These are phyloP conservation scores for Lepidium aucheri DNA, from an alignment of 345 rosid genomes.

Conservation along the genomic window DNA sequence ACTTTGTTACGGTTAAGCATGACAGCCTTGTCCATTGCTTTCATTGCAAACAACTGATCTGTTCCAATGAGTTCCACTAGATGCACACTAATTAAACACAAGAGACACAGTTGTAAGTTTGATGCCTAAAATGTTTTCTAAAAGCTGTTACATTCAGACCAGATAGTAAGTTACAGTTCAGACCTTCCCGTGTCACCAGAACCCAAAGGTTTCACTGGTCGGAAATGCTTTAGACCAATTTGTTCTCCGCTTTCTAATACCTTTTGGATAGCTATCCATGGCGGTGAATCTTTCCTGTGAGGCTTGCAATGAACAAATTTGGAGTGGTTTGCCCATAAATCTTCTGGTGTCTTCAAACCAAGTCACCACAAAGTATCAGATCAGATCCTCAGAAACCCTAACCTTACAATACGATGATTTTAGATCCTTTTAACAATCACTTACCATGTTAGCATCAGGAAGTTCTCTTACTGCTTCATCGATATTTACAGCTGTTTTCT, in stretches of 20 bases:
- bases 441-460: slow-evolving; percentile 92
- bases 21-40: slow-evolving; percentile 84
- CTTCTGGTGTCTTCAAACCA: slow-evolving; percentile 75
- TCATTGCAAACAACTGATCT: slow-evolving; percentile 71
- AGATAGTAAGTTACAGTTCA: not conserved
- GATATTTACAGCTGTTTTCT: slow-evolving; percentile 76
- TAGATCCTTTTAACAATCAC: not conserved
- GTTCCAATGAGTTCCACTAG: slow-evolving; percentile 84
- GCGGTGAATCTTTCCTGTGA: slow-evolving; percentile 64
- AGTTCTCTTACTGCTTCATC: slow-evolving; percentile 91
- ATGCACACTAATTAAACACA: slow-evolving; percentile 52
- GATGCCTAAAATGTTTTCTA: not conserved
- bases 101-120: not conserved
- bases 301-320: slow-evolving; percentile 75
- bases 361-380: not conserved
- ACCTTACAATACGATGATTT: not conserved
- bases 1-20: slow-evolving; percentile 98
- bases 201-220: slow-evolving; percentile 83
- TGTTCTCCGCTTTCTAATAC: slow-evolving; percentile 62
- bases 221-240: slow-evolving; percentile 71
- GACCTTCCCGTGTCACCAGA: slow-evolving; percentile 99
- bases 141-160: not conserved
- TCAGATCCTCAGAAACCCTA: not conserved
- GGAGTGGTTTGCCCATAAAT: slow-evolving; percentile 86
- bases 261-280: slow-evolving; percentile 79